Conservation (phyloP, 148 eudicot genomes). For the Fagopyrum homotropicum region DNA sequence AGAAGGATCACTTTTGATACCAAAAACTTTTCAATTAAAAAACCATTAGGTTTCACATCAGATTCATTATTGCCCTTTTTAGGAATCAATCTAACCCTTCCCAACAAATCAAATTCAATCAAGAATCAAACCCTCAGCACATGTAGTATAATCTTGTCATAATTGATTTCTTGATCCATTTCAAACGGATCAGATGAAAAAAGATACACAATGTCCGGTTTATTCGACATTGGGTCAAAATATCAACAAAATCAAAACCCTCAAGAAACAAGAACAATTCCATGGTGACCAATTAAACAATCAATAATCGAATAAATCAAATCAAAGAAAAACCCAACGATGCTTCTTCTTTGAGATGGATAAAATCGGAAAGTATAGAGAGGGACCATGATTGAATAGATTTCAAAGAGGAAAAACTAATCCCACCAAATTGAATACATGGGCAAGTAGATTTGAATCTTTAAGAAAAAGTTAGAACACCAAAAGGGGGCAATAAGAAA, state of each 20-base stretch:
- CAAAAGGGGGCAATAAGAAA: conserved; percentile 1
- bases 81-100: conserved; percentile 10
- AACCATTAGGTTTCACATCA: conserved; percentile 3
- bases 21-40: conserved; percentile 2
- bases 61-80: not conserved
- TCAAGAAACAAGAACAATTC: not conserved
- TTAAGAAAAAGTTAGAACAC: not conserved
- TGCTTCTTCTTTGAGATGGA: no score
- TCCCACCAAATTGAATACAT: not conserved
- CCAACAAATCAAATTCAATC: conserved; percentile 8
- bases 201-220: conserved; percentile 2
- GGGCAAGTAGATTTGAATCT: not conserved
- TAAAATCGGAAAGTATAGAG: not conserved
- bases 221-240: not conserved
- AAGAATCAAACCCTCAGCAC: conserved; percentile 9
- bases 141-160: conserved; percentile 5
- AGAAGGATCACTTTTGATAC: conserved; percentile 12
- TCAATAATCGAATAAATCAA: not conserved
- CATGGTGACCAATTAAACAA: not conserved
- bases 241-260: not conserved
- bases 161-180: not conserved
- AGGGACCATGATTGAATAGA: not conserved
- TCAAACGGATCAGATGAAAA: conserved; percentile 12
- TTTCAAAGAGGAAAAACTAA: not conserved
- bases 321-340: not conserved